Base-by-base conservation (phyloP, 768 basidiomycete genomes). In the Suillus americanus region DNA sequence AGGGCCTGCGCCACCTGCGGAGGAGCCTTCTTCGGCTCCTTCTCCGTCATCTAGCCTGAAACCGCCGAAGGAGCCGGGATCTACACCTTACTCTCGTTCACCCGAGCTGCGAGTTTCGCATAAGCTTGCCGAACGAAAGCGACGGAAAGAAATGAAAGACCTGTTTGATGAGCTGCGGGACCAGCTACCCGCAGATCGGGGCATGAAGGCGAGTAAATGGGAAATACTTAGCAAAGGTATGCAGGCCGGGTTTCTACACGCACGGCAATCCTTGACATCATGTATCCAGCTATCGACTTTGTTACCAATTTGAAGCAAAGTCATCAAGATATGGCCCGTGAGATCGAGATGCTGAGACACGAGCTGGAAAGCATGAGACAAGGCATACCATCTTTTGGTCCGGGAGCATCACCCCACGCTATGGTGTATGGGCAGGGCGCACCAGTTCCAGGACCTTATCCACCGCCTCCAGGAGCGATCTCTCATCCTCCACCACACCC, bases 101-200 rank as follows among this genome's bases (percentile, higher is more conserved):
- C 97, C 97, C 9, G 97, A 99, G 76, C 82, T 99, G 50, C 86
- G 96, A 61, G 89, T 98, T 38, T 95, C 93, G 2, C 97, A 99
- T 79, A 99, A 99, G 73, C 86, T 99, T 37, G 97, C 97, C 3
- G 97, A 99, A 79, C 83, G 97, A 66, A 98, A 99, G 78, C 80
- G 97, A 70, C 84, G 97, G 77, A 98, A 97, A 78, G 97, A 99
- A 79, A 99, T 99, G 97, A 97, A 97, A 75, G 96, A 98, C 65
- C 77, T 99, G 51, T 99, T 99, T 73, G 97, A 99, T 70, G 97
- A 99, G 75, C 79, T 99, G 67, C 85, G 95, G 64, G 96, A 97
- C 75, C 88, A 93, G 71, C 80, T 99, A 30, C 97, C 97, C 1
- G 90, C 90, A 60, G 95, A 95, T 79, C 86, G 91, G 61, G 95